Evolutionary conservation across 2,329 filamentous ascomycete genomes (phyloP), one percentile per base, ranked within the genome.

Genomic region (Aureobasidium lini): DNA sequence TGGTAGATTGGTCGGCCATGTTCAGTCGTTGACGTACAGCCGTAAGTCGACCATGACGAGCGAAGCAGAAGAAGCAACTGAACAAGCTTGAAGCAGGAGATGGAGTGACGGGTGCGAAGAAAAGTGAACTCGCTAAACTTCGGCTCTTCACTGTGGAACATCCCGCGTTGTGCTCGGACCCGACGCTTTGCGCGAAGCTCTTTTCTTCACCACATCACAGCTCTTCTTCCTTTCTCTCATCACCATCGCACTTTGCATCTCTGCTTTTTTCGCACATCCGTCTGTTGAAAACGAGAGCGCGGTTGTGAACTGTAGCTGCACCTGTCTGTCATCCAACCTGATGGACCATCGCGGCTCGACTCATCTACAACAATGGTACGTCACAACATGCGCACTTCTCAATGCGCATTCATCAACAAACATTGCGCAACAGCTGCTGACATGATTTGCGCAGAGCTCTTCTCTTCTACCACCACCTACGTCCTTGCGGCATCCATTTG

Each of bases 401-500:
- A 49, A 29, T 42, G 43, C 42, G 31, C 28, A 23, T 4, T 5
- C 2, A 18, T 7, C 29, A 46, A 8, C 29, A 40, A 16, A 37
- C 53, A 39, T 11, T 13, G 28, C n/a, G 3, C 16, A 31, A 44
- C 28, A 42, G 36, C 56, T 34, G 44, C 46, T 57, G 48, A 57
- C 56, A 29, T 59, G 29, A 4, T 37, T 31, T 42, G n/a, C 18
- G 46, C 68, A 77, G 75, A 78, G 74, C 73, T 90, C 88, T 67
- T 86, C 88, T 63, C 81, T 81, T 63, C 79, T 88, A 67, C 89
- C 88, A 39, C 57, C 57, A 40, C 60, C 60, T 32, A 1, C 60
- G 42, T 58, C 60, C 56, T 37, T 52, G 57, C 86, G 83, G 73
- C 84, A 88, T 75, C 77, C 82, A 64, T 96, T 96, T 75, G 87